Percentiles rank a stretch among this genome's conserved stretches.
Conservation (phyloP, 768 basidiomycete species). For the Pleurotus djamor region DNA sequence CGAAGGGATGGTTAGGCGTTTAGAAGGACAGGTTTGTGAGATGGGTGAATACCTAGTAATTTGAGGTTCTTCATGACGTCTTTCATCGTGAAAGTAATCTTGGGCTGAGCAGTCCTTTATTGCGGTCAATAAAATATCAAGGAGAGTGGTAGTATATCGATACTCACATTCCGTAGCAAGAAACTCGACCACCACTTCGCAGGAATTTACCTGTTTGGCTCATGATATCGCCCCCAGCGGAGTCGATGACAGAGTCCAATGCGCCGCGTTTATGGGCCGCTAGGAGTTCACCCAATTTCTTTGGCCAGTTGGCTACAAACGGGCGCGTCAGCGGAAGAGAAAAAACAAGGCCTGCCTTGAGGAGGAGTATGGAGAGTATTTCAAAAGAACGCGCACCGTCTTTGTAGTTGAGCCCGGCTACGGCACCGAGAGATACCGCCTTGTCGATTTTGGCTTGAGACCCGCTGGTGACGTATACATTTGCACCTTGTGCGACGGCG, state of each 20-base stretch:
- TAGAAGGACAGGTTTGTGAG: no score
- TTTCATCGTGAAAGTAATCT: constrained; percentile 71
- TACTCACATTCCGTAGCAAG: constrained; percentile 66
- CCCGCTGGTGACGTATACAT: constrained; percentile 82
- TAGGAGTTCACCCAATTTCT: constrained; percentile 41
- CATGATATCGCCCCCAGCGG: constrained; percentile 68
- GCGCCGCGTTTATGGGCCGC: constrained; percentile 22
- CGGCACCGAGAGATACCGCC: constrained; percentile 67
- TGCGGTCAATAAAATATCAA: no score
- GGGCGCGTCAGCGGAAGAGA: not conserved
- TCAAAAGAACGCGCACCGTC: constrained; percentile 37
- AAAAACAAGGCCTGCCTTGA: no score
- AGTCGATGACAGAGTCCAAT: constrained; percentile 68
- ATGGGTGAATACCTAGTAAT: constrained; percentile 51
- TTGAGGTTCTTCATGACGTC: constrained; percentile 75
- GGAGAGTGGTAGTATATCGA: no score
- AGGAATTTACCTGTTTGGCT: constrained; percentile 44
- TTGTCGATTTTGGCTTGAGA: constrained; percentile 64
- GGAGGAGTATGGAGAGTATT: no score
- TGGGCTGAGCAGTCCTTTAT: constrained; percentile 62
- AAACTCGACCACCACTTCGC: constrained; percentile 54
- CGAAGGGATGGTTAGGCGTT: no score
- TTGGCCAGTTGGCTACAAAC: constrained; percentile 48
- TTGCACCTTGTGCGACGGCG: constrained; percentile 70
- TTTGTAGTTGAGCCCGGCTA: constrained; percentile 76